These are phyloP conservation scores for Epithemia pelagica DNA, from an alignment of 108 stramenopile species.

Conservation along the genomic window DNA sequence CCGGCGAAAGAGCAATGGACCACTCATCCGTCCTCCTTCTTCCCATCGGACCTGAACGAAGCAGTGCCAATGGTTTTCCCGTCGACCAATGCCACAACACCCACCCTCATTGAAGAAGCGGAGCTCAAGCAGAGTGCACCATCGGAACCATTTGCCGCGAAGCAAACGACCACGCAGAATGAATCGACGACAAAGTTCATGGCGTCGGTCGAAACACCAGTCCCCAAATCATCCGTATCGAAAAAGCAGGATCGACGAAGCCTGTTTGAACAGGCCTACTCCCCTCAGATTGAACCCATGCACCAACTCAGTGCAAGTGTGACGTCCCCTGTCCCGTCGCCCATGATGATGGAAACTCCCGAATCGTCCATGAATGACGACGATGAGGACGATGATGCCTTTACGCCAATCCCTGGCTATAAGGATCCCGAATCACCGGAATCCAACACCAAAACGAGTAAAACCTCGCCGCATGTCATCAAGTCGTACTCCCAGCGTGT, in stretches of 20 bases:
- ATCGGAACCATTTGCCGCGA: background rate
- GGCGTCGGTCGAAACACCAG: background rate
- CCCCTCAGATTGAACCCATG: background rate
- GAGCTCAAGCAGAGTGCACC: too few species aligned
- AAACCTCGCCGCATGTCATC: background rate
- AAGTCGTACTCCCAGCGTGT: background rate
- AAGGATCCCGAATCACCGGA: background rate
- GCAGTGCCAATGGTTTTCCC: too few species aligned
- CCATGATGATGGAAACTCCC: background rate
- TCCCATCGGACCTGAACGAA: too few species aligned
- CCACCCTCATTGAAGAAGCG: background rate
- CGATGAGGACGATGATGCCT: background rate
- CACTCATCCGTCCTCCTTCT: too few species aligned
- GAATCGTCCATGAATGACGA: background rate
- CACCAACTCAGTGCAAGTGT: background rate
- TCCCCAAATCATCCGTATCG: background rate
- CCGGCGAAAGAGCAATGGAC: too few species aligned
- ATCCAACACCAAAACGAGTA: background rate
- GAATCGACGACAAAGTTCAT: background rate
- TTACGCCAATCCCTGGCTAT: background rate
- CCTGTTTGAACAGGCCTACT: background rate
- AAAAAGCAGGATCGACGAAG: background rate
- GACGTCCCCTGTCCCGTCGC: background rate
- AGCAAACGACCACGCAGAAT: background rate
- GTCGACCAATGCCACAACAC: background rate